phyloP scores from a whole-genome alignment of 2,329 filamentous ascomycete genomes.

The Rhexocercosporidium sp. region DNA sequence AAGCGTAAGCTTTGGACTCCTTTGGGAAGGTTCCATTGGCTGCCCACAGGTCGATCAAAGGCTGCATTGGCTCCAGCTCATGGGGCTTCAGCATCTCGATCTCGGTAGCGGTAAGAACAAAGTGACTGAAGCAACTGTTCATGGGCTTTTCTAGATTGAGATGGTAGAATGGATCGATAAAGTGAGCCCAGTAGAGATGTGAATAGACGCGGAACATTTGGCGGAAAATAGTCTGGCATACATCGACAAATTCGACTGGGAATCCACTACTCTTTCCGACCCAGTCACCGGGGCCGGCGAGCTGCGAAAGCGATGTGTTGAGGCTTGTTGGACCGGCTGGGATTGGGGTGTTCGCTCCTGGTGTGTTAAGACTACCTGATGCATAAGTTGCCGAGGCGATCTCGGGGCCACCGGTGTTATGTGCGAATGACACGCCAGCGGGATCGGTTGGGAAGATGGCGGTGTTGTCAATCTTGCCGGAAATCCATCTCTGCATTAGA shows the following conservation, averaged over 20 bases:
- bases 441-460: conserved; percentile 90
- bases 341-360: conserved; percentile 45
- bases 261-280: conserved; percentile 93
- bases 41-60: conserved; percentile 89
- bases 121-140: conserved; percentile 88
- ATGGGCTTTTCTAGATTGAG: conserved; percentile 80
- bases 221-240: conserved; percentile 92
- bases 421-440: conserved; percentile 68
- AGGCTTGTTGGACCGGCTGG: conserved; percentile 47
- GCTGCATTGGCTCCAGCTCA: conserved; percentile 95
- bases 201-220: conserved; percentile 99
- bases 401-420: conserved; percentile 65
- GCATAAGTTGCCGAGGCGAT: conserved; percentile 61
- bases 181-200: conserved; percentile 98
- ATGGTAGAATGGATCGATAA: conserved; percentile 82
- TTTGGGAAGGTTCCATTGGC: conserved; percentile 86
- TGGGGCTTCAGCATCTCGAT: conserved; percentile 85
- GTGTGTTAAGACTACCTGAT: conserved; percentile 55
- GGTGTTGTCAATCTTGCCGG: conserved; percentile 90
- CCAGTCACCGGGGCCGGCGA: conserved; percentile 72
- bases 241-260: conserved; percentile 84
- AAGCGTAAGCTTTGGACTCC: conserved; percentile 71
- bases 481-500: conserved; percentile 96
- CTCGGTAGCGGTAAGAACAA: conserved; percentile 79
- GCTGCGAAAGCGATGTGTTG: conserved; percentile 62